phyloP scores from a whole-genome alignment of 805 yeast species.

The Metschnikowia gruessii region DNA sequence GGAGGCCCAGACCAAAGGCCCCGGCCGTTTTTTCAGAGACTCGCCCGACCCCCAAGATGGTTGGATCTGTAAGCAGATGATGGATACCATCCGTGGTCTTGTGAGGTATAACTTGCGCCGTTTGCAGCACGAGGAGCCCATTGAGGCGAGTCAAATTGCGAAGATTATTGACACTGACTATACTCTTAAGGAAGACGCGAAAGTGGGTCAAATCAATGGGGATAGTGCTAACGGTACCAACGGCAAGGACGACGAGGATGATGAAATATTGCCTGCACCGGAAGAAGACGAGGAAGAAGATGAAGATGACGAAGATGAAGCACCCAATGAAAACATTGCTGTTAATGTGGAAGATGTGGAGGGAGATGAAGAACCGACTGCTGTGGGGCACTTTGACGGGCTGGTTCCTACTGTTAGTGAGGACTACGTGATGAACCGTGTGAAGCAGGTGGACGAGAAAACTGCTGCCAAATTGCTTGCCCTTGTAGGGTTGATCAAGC shows the following conservation, averaged over 20 bases:
- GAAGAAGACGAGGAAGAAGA: conserved; percentile 27
- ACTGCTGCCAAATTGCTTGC: conserved; percentile 30
- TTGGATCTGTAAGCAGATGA: conserved; percentile 66
- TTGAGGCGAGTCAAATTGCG: conserved; percentile 41
- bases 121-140: conserved; percentile 49
- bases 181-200: conserved; percentile 22
- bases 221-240: conserved; percentile 3
- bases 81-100: conserved; percentile 63
- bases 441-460: conserved; percentile 36
- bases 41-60: conserved; percentile 61
- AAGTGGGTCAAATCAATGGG: conserved; percentile 11
- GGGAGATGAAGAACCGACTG: conserved; percentile 6
- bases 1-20: conserved; percentile 28
- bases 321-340: conserved; percentile 21
- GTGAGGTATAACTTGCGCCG: conserved; percentile 69
- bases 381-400: conserved; percentile 21
- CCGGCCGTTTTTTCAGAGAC: conserved; percentile 33
- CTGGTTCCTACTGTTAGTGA: conserved; percentile 10
- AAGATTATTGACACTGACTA: conserved; percentile 43
- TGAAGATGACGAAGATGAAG: conserved; percentile 26
- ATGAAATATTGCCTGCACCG: conserved; percentile 2
- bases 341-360: conserved; percentile 23
- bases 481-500: conserved; percentile 40
- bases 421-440: conserved; percentile 30
- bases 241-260: conserved; percentile 9